Conservation (phyloP, 495 filamentous ascomycete genomes). For the Usnea hakonensis region DNA sequence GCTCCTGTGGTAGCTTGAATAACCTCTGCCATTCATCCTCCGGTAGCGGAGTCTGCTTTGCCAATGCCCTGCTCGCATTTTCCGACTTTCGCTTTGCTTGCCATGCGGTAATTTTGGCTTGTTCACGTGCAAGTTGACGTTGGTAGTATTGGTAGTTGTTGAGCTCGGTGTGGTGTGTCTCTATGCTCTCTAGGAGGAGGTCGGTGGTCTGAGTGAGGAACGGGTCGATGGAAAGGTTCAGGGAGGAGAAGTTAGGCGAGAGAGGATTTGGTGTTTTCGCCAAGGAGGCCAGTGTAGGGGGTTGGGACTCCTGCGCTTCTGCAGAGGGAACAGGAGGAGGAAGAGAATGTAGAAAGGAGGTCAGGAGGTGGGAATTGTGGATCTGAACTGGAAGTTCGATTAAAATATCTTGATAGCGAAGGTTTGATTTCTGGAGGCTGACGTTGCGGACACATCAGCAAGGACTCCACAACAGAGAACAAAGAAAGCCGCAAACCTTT, state of each 20-base stretch:
- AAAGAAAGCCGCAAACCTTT: conserved; percentile 50
- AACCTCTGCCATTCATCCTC: conserved; percentile 98
- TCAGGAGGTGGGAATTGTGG: conserved; percentile 96
- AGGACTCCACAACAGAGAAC: not conserved
- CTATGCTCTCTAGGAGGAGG: conserved; percentile 89
- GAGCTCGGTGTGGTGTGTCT: conserved; percentile 93
- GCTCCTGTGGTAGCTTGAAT: conserved; percentile 95
- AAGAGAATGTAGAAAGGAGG: conserved; percentile 87
- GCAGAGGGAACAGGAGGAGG: conserved; percentile 49
- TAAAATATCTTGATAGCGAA: conserved; percentile 91
- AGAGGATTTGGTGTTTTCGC: conserved; percentile 45
- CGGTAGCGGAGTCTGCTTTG: conserved; percentile 81
- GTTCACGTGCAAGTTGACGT: conserved; percentile 87
- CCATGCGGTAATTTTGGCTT: conserved; percentile 92
- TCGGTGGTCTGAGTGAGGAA: conserved; percentile 99
- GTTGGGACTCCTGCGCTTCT: conserved; percentile 33
- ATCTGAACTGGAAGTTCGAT: conserved; percentile 84
- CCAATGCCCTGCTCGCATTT: conserved; percentile 72
- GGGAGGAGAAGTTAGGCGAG: conserved; percentile 68
- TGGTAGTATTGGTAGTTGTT: conserved; percentile 99
- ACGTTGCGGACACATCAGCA: conserved; percentile 28
- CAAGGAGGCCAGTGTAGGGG: conserved; percentile 37
- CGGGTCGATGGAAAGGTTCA: conserved; percentile 91
- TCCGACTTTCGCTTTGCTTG: conserved; percentile 92
- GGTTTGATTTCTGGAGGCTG: conserved; percentile 82